Evolutionary conservation across 352 stramenopile species (phyloP), one percentile per base, ranked within the genome.

Genomic region (Bremia lactucae): DNA sequence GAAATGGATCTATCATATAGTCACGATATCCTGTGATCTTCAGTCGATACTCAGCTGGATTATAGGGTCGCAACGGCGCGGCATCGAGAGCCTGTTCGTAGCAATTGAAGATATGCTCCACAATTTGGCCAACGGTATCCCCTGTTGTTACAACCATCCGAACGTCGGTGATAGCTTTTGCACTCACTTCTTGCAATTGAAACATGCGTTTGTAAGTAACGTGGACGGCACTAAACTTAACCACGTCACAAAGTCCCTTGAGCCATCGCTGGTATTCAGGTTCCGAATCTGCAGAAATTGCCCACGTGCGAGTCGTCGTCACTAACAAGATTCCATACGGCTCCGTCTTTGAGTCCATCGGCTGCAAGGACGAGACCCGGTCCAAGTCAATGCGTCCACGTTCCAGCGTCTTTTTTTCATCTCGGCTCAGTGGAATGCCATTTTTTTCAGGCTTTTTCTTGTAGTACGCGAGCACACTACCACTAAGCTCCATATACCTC

Each of bases 31-130:
- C 77, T 7, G 70, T 93, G 20, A 93, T 80, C 53, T 93, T 93
- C 22, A 93, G 52, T 39, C 83, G 62, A 43, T 89, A 93, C 52
- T 93, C 73, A 22, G 61, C 66, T 5, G 76, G 76, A 34, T 89
- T 75, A 55, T 92, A 92, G 9, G 79, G 72, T 31, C 61, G 61
- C 43, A 92, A 55, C 6, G 79, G 76, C 0, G 77, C 76, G 0
- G 79, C 76, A 55, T 89, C 76, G 3, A 89, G 50, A 13, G 66
- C 68, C 46, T 85, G 71, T 46, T 87, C 78, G 66, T 92, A 92
- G 46, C 75, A 92, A 42, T 88, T 87, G 49, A 92, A 92, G 19
- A 92, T 89, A 41, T 87, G 74, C 68, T 89, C 79, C 19, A 92
- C 79, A 52, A 88, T 88, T 55, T 92, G 72, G 3, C 72, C 74